Evolutionary conservation across 2,329 filamentous ascomycete genomes (phyloP), one percentile per base, ranked within the genome.

Genomic region (Claviceps pazoutovae): DNA sequence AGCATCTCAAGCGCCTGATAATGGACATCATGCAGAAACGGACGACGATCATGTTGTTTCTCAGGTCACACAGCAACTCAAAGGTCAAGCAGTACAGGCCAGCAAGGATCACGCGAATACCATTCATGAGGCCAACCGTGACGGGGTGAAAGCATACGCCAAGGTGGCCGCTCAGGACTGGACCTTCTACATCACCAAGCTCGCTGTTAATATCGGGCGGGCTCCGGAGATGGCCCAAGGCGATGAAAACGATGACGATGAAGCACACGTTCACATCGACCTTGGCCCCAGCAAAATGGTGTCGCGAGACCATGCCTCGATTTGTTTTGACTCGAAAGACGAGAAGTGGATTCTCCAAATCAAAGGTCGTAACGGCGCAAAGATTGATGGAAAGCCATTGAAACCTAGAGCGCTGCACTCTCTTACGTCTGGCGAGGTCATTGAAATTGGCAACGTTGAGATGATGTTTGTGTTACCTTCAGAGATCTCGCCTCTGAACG

Each of bases 391-490:
- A 55, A 70, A 71, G 49, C 72, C 78, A 19, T 70, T 94, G 52
- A 86, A 85, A 61, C 76, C 83, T 49, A 84, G 84, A 13, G 71
- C 76, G 41, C 75, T 80, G 38, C 77, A 80, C 37, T 71, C 79
- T 34, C 75, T 98, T 26, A 80, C 81, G 43, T 95, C 90, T 60
- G 93, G 93, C 53, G 84, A 91, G 64, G 88, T 97, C 44, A 83
- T 98, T 53, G 89, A 95, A 62, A 87, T 97, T 62, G 86, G 85
- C 60, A 87, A 87, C 50, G 86, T 93, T 1, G 91, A 98, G 71
- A 98, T 98, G 93, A 91, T 97, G 75, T 98, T 98, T 67, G 88
- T 96, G 47, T 79, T 95, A n/a, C 91, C 93, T 0, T 81, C 80
- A 23, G 83, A 86, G 57, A 74, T 80, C 46, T 74, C 72, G 52